Percentiles rank a stretch among this genome's conserved stretches.
These are phyloP conservation scores for Syzygium malaccense DNA, from an alignment of 441 rosid genomes.

Conservation along the genomic window DNA sequence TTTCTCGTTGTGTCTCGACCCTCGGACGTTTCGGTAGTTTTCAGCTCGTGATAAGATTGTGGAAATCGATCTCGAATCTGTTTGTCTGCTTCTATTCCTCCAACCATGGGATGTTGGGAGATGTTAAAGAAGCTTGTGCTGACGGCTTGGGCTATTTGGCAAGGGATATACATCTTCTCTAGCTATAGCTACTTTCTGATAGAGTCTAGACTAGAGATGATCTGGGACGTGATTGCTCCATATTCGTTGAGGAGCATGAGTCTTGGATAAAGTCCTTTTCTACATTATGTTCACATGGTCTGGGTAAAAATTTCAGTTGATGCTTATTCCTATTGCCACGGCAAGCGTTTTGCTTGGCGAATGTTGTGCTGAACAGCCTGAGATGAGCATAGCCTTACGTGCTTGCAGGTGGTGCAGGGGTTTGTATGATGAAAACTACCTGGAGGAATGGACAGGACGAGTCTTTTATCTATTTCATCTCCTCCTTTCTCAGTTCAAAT, in stretches of 20 bases:
- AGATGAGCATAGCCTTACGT: not conserved
- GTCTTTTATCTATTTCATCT: slow-evolving; percentile 61
- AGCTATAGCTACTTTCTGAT: not conserved
- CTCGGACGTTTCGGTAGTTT: not conserved
- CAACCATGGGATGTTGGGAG: not conserved
- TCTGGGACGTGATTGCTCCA: not conserved
- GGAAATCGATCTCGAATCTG: not conserved
- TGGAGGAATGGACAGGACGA: slow-evolving; percentile 72
- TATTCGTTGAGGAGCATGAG: not conserved
- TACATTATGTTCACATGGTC: not conserved
- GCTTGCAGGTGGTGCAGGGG: slow-evolving; percentile 39
- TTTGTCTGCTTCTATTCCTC: not conserved
- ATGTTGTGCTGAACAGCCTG: not conserved
- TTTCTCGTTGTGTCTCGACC: not conserved
- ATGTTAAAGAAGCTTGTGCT: not conserved
- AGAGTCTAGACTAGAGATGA: not conserved
- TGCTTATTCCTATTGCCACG: not conserved
- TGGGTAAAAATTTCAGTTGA: not conserved
- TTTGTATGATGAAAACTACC: slow-evolving; percentile 72
- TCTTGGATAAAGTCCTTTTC: not conserved
- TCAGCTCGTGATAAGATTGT: not conserved
- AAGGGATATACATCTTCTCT: not conserved
- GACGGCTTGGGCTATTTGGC: not conserved
- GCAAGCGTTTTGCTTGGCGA: not conserved
- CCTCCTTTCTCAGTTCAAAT: slow-evolving; percentile 60